A percentile compares a stretch with the other conserved stretches of the same genome.
phyloP scores from a whole-genome alignment of 169 alveolate species.

The Cryptosporidium viatorum region DNA sequence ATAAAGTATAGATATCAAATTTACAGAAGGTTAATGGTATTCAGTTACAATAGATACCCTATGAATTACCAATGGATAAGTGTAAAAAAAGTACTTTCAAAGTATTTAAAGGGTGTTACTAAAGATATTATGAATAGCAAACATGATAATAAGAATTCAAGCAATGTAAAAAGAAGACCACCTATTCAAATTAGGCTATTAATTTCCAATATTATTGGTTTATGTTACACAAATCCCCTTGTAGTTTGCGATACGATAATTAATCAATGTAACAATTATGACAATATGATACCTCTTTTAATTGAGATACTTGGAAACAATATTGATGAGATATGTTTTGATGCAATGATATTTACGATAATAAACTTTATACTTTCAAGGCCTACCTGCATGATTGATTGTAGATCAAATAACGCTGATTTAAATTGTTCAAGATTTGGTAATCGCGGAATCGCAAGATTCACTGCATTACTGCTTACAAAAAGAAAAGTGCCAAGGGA shows the following conservation, averaged over 20 bases:
- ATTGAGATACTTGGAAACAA: constrained; percentile 48
- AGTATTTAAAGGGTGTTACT: constrained; percentile 64
- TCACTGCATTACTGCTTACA: constrained; percentile 29
- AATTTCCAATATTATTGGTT: constrained; percentile 57
- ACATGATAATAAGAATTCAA: constrained; percentile 19
- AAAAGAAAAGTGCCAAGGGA: constrained; percentile 50
- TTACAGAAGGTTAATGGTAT: constrained; percentile 34
- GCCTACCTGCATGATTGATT: neutral
- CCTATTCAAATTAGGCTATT: constrained; percentile 38
- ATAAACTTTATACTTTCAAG: constrained; percentile 51
- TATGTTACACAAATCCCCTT: constrained; percentile 55
- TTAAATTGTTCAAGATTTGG: constrained; percentile 39
- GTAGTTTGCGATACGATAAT: constrained; percentile 55
- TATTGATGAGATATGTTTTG: constrained; percentile 47
- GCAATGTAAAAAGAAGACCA: constrained; percentile 14
- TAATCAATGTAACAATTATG: constrained; percentile 64
- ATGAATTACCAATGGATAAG: constrained; percentile 57
- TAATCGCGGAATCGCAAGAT: constrained; percentile 45
- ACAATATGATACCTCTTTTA: constrained; percentile 73
- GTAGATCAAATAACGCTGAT: constrained; percentile 21
- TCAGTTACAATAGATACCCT: constrained; percentile 50
- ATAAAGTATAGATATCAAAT: constrained; percentile 34
- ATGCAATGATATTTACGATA: constrained; percentile 47
- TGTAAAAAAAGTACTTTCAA: constrained; percentile 32
- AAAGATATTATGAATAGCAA: constrained; percentile 24